Evolutionary conservation across 768 basidiomycete species (phyloP).

Genomic region (Hortiboletus flavorubellus): DNA sequence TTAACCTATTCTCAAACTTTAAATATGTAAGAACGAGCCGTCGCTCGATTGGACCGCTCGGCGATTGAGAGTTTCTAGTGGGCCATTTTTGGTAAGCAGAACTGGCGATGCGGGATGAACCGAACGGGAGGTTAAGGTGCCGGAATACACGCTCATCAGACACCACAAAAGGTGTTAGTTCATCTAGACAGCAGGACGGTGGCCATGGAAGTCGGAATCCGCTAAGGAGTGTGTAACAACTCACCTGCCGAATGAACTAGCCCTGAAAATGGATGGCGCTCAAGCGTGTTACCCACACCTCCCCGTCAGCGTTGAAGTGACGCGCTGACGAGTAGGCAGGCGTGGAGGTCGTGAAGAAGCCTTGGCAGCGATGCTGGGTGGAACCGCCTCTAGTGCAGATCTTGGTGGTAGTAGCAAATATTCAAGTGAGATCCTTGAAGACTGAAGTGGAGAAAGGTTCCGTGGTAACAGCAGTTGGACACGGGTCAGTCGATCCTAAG

Average conservation of each 20-base stretch:
- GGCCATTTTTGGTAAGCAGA: slow-evolving; percentile 74
- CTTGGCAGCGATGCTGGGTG: slow-evolving; percentile 7
- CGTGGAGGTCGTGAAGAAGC: too few relatives aligned
- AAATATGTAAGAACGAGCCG: slow-evolving; percentile 58
- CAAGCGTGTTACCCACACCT: slow-evolving; percentile 36
- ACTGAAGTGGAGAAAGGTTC: slow-evolving; percentile 89
- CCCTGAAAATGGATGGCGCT: slow-evolving; percentile 91
- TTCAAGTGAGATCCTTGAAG: slow-evolving; percentile 84
- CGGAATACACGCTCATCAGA: too few relatives aligned
- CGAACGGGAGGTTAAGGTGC: slow-evolving; percentile 25
- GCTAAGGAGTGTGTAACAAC: slow-evolving; percentile 87
- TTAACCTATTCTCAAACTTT: slow-evolving; percentile 81
- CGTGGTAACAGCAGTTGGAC: slow-evolving; percentile 85
- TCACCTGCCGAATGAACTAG: slow-evolving; percentile 90
- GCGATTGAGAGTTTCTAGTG: slow-evolving; percentile 69
- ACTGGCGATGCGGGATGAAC: slow-evolving; percentile 72
- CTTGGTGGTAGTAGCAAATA: slow-evolving; percentile 89
- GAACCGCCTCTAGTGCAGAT: slow-evolving; percentile 82
- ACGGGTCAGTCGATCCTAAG: slow-evolving; percentile 85
- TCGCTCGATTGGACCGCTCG: slow-evolving; percentile 47
- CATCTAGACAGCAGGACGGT: slow-evolving; percentile 87
- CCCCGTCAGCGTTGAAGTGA: too few relatives aligned
- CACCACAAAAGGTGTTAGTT: slow-evolving; percentile 51
- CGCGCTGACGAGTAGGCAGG: too few relatives aligned
- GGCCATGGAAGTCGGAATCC: slow-evolving; percentile 84